Evolutionary conservation across 2,329 filamentous ascomycete genomes (phyloP), one percentile per base, ranked within the genome.

Genomic region (Diaporthe vexans): DNA sequence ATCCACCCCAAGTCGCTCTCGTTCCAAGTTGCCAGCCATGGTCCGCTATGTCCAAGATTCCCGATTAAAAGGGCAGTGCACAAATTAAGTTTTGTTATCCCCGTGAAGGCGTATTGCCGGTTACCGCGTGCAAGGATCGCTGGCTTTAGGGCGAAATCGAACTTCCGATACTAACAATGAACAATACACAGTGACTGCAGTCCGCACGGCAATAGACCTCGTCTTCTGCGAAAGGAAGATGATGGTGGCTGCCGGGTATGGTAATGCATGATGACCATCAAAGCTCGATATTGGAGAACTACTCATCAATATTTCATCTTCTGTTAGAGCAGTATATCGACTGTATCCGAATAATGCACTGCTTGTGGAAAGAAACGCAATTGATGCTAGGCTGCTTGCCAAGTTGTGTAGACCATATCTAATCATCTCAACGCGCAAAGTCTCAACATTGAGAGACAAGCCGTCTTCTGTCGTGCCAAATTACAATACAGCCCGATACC

Each of bases 141-240:
- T 54, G 3, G 51, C n/a, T n/a, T n/a, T n/a, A n/a, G n/a, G n/a
- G 26, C 24, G 10, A 54, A 26, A 26, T 54, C n/a, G 51, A 54
- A 26, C 10, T 54, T 11, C 51, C 51, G 51, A 54, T 54, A 6
- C 51, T n/a, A 54, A 26, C 51, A 54, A 54, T 29, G 24, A 26
- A 26, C 24, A 54, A 54, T 15, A 13, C 51, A 11, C 26, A 54
- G 13, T 0, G 6, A 54, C 51, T 54, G 8, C 51, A 54, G n/a
- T 15, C 51, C 51, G 51, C n/a, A n/a, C n/a, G n/a, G 51, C 24
- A 54, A 54, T 54, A 54, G 51, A 54, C 51, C 51, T 17, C 51
- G 26, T 54, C 24, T 15, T 54, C 51, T 5, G n/a, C 4, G 51
- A 26, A 26, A 10, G 24, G 24, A 26, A 54, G 51, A 24, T 54